Evolutionary conservation across 176 grass and related monocot species (phyloP).

Genomic region (Oryza glaberrima): DNA sequence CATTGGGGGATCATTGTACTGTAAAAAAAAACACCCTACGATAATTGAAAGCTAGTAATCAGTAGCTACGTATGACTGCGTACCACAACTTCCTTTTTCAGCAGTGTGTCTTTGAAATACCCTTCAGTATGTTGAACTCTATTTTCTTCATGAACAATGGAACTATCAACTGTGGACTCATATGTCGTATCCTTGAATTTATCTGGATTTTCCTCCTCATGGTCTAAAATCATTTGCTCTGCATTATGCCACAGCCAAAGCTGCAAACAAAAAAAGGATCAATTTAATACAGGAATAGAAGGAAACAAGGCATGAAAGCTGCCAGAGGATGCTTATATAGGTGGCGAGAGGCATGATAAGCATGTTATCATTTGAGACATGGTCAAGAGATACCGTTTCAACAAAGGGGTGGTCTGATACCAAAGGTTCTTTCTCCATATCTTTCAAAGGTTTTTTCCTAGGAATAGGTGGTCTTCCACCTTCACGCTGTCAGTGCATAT

Average conservation of each 20-base stretch:
- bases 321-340: slow-evolving; percentile 8
- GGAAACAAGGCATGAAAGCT: slow-evolving; percentile 20
- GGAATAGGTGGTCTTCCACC: slow-evolving; percentile 71
- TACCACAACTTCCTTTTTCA: slow-evolving; percentile 92
- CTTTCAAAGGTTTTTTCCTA: slow-evolving; percentile 67
- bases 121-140: slow-evolving; percentile 80
- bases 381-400: slow-evolving; percentile 61
- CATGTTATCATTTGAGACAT: slow-evolving; percentile 33
- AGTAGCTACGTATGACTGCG: not conserved
- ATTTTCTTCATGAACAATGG: slow-evolving; percentile 68
- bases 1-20: slow-evolving; percentile 1
- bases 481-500: slow-evolving; percentile 65
- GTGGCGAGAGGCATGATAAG: slow-evolving; percentile 16
- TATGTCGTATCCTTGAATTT: slow-evolving; percentile 78
- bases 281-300: not conserved
- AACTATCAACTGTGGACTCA: slow-evolving; percentile 64
- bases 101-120: slow-evolving; percentile 58
- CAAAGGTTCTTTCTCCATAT: slow-evolving; percentile 74
- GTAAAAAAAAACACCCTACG: slow-evolving; percentile 20
- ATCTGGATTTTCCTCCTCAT: slow-evolving; percentile 94
- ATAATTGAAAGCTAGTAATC: slow-evolving; percentile 12
- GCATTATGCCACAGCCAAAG: slow-evolving; percentile 94
- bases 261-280: slow-evolving; percentile 35
- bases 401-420: slow-evolving; percentile 95
- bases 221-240: slow-evolving; percentile 96